A percentile compares a stretch with the other conserved stretches of the same genome.
These are phyloP conservation scores for Physaria fendleri DNA, from an alignment of 345 rosid genomes.

Conservation along the genomic window DNA sequence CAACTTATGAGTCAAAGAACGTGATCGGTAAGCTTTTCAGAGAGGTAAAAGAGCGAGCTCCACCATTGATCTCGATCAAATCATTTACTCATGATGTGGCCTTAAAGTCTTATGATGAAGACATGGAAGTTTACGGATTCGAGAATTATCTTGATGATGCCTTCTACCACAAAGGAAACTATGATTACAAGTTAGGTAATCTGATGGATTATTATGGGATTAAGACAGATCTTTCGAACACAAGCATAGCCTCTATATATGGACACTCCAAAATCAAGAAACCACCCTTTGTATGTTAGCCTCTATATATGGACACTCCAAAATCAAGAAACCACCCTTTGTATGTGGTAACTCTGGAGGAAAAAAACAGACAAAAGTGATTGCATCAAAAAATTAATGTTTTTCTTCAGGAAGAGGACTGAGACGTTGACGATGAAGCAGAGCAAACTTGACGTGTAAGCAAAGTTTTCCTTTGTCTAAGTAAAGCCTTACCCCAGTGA, in stretches of 20 bases:
- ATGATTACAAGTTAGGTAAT: constrained; percentile 38
- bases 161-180: constrained; percentile 25
- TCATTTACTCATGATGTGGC: constrained; percentile 40
- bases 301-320: too few species aligned
- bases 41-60: constrained; percentile 36
- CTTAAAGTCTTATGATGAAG: constrained; percentile 32
- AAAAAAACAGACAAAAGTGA: background rate
- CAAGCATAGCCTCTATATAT: background rate
- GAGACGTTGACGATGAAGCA: constrained; percentile 38
- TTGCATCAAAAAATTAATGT: background rate
- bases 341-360: constrained; percentile 1
- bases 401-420: background rate
- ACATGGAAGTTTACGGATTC: constrained; percentile 56
- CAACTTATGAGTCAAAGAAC: constrained; percentile 35
- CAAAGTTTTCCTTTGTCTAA: constrained; percentile 76
- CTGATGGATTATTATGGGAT: constrained; percentile 47
- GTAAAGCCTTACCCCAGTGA: constrained; percentile 67
- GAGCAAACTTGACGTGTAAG: constrained; percentile 70
- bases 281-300: too few species aligned
- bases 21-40: constrained; percentile 53
- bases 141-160: constrained; percentile 31
- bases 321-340: constrained; percentile 7
- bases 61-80: constrained; percentile 12
- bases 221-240: too few species aligned
- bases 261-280: too few species aligned